These are phyloP conservation scores for Hygrophorus pudorinus DNA, from an alignment of 768 basidiomycete genomes.

Conservation along the genomic window DNA sequence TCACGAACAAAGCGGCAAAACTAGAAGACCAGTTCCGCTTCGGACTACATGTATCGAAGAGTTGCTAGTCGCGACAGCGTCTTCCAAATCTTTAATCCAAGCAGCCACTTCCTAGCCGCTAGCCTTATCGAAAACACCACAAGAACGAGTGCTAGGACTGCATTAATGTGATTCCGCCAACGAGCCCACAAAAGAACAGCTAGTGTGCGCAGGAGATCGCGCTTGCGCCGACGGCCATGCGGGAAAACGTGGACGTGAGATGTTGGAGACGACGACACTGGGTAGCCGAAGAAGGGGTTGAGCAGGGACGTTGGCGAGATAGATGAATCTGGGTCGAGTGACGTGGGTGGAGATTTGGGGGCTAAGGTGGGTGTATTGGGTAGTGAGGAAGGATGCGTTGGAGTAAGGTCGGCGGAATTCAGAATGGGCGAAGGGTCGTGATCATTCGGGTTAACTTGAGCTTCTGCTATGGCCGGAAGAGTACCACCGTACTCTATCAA, in stretches of 20 bases:
- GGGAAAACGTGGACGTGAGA: slow-evolving; percentile 38
- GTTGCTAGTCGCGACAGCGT: neutral
- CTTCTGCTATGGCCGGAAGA: slow-evolving; percentile 35
- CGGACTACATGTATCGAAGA: no score
- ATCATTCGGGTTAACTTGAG: neutral
- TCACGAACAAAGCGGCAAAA: no score
- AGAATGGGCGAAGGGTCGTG: slow-evolving; percentile 10
- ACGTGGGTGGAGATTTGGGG: no score
- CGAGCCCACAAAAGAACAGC: slow-evolving; percentile 54
- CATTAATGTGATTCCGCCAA: slow-evolving; percentile 40
- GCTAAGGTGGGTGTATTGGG: slow-evolving; percentile 6
- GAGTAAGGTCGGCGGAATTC: slow-evolving; percentile 4
- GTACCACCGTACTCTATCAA: slow-evolving; percentile 58
- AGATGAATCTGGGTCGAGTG: slow-evolving; percentile 14
- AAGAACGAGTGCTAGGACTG: slow-evolving; percentile 19
- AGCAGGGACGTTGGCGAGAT: slow-evolving; percentile 47
- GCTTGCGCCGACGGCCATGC: slow-evolving; percentile 57
- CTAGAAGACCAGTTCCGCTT: no score
- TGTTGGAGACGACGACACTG: slow-evolving; percentile 28
- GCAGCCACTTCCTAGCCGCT: slow-evolving; percentile 14
- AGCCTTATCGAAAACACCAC: slow-evolving; percentile 20
- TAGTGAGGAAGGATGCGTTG: slow-evolving; percentile 11
- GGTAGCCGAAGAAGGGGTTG: slow-evolving; percentile 75
- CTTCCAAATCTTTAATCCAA: neutral
- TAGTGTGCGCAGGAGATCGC: slow-evolving; percentile 58